Conservation (phyloP, 176 grass and related monocot species). For the Oryza meyeriana region DNA sequence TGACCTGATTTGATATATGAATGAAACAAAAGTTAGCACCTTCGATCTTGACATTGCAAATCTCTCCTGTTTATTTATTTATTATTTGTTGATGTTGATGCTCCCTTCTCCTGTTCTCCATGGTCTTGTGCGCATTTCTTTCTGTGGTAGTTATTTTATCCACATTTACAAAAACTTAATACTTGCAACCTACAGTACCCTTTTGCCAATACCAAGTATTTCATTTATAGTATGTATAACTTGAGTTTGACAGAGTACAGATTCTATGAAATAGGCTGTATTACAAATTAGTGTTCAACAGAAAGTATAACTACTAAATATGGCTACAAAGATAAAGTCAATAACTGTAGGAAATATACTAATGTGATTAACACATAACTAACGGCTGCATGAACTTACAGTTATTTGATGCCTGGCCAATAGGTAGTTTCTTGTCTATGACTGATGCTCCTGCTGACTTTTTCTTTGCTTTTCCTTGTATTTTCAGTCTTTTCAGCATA, state of each 20-base stretch:
- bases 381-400: slow-evolving; percentile 34
- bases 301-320: slow-evolving; percentile 2
- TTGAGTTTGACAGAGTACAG: background rate
- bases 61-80: background rate
- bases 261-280: background rate
- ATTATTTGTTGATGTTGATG: background rate
- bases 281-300: background rate
- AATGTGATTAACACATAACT: background rate
- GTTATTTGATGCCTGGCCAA: slow-evolving; percentile 16
- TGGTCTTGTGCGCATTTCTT: background rate
- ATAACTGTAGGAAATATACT: background rate
- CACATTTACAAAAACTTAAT: background rate
- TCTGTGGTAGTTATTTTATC: too few relatives aligned
- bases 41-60: background rate
- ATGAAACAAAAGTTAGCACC: background rate
- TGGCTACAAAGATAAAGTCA: background rate
- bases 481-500: slow-evolving; percentile 34
- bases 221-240: background rate
- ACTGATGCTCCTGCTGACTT: background rate
- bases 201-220: background rate
- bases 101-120: background rate
- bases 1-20: background rate
- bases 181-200: background rate
- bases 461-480: slow-evolving; percentile 18
- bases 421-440: slow-evolving; percentile 23